Conservation (phyloP, 2,329 filamentous ascomycete genomes). For the Penicillium palitans region DNA sequence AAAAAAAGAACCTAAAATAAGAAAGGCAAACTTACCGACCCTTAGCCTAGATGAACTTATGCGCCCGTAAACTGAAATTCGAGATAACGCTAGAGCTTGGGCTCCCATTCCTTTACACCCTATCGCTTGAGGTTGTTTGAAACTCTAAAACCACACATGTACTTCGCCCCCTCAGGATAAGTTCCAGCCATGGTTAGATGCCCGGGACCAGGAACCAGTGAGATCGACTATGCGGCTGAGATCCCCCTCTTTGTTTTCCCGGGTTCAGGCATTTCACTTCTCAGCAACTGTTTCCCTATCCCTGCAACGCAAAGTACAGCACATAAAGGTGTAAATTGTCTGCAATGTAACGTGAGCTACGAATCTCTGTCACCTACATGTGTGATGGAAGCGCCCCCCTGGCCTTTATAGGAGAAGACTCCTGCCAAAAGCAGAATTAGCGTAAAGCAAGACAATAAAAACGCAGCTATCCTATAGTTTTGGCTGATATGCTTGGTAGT, state of each 20-base stretch:
- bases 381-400: neutral
- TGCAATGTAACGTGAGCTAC: conserved; percentile 1
- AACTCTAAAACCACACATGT: neutral
- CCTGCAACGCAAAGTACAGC: neutral
- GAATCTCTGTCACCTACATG: neutral
- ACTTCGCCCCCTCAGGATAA: neutral
- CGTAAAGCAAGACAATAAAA: neutral
- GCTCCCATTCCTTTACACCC: neutral
- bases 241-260: neutral
- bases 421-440: neutral
- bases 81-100: neutral
- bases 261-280: neutral
- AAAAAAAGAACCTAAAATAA: neutral
- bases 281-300: neutral
- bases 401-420: neutral
- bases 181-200: neutral
- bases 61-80: neutral
- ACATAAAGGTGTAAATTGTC: neutral
- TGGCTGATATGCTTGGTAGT: neutral
- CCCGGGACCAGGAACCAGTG: neutral
- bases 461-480: neutral
- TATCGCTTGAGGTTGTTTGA: neutral
- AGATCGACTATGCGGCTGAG: neutral
- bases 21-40: neutral
- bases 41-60: neutral